Percentiles rank a stretch among this genome's conserved stretches.
Evolutionary conservation across 2,329 filamentous ascomycete genomes (phyloP).

Genomic region (Aspergillus sp.): DNA sequence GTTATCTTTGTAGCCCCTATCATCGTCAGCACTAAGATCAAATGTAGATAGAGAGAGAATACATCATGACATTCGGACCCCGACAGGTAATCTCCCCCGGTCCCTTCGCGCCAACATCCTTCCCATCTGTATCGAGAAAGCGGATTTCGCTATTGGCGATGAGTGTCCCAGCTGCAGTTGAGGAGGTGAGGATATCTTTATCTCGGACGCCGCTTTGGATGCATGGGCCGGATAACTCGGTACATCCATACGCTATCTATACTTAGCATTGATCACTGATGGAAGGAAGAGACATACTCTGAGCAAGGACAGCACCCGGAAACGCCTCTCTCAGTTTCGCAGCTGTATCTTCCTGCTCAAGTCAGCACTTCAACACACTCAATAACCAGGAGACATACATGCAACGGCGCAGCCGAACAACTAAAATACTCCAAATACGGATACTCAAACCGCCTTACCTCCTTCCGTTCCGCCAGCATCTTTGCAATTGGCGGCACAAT

Average conservation of each 20-base stretch:
- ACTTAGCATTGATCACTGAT: no score
- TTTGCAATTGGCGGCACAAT: conserved; percentile 8
- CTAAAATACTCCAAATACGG: conserved; percentile 9
- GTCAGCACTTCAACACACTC: no score
- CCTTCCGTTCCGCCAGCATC: conserved; percentile 4
- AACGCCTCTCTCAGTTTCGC: conserved; percentile 5
- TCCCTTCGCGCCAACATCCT: conserved; percentile 5
- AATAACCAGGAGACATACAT: conserved; percentile 1
- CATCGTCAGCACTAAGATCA: background rate
- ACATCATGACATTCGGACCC: conserved; percentile 9
- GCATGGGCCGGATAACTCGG: conserved; percentile 6
- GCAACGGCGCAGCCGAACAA: conserved; percentile 11
- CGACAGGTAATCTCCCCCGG: conserved; percentile 12
- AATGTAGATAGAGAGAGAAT: background rate
- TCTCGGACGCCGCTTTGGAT: conserved; percentile 9
- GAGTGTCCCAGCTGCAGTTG: conserved; percentile 4
- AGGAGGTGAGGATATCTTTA: conserved; percentile 3
- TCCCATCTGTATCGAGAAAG: conserved; percentile 6
- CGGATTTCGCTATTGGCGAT: conserved; percentile 8
- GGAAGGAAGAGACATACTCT: conserved; percentile 4
- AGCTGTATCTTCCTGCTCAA: background rate
- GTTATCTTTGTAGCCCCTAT: conserved; percentile 10
- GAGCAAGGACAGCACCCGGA: conserved; percentile 6
- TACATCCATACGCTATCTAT: conserved; percentile 9
- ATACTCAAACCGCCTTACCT: conserved; percentile 7